Evolutionary conservation across 1,284 basidiomycete species (phyloP).

Genomic region (Takashimella koratensis): DNA sequence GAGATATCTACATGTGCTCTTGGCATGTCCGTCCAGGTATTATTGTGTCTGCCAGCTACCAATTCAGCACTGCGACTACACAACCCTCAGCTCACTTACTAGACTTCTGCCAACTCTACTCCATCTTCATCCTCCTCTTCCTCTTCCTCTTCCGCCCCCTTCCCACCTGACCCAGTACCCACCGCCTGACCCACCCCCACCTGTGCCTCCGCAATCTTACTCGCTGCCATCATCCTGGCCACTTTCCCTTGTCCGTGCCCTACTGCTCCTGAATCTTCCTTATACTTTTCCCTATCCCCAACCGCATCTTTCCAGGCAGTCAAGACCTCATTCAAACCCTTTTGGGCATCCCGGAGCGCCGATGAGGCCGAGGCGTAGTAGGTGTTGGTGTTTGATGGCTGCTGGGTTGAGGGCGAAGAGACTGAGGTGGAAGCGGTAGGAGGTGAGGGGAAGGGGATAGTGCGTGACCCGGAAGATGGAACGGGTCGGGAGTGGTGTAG

Average conservation of each 20-base stretch:
- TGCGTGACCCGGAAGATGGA: slow-evolving; percentile 6
- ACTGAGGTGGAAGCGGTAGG: neutral
- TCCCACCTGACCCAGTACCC: neutral
- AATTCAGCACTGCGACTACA: too few relatives aligned
- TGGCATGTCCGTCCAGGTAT: too few relatives aligned
- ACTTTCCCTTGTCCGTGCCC: slow-evolving; percentile 29
- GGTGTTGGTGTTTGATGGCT: slow-evolving; percentile 9
- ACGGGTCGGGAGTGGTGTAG: slow-evolving; percentile 7
- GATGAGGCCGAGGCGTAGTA: slow-evolving; percentile 22
- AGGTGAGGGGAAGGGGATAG: slow-evolving; percentile 2
- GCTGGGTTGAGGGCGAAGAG: slow-evolving; percentile 2
- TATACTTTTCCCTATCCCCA: slow-evolving; percentile 33
- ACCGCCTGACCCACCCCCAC: slow-evolving; percentile 1
- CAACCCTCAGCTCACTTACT: neutral
- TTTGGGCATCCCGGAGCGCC: slow-evolving; percentile 21
- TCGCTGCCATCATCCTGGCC: slow-evolving; percentile 24
- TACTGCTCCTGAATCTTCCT: slow-evolving; percentile 26
- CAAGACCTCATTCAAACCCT: slow-evolving; percentile 22
- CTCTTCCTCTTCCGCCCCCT: slow-evolving; percentile 4
- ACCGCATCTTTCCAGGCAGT: slow-evolving; percentile 38
- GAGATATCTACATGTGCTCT: too few relatives aligned
- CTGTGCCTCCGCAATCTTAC: slow-evolving; percentile 12
- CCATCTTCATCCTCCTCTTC: slow-evolving; percentile 6
- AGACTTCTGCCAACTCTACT: neutral
- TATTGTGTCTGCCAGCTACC: too few relatives aligned